Percentiles rank a stretch among this genome's conserved stretches.
These are phyloP conservation scores for Aurifilum marmelostoma DNA, from an alignment of 2,329 filamentous ascomycete genomes.

Conservation along the genomic window DNA sequence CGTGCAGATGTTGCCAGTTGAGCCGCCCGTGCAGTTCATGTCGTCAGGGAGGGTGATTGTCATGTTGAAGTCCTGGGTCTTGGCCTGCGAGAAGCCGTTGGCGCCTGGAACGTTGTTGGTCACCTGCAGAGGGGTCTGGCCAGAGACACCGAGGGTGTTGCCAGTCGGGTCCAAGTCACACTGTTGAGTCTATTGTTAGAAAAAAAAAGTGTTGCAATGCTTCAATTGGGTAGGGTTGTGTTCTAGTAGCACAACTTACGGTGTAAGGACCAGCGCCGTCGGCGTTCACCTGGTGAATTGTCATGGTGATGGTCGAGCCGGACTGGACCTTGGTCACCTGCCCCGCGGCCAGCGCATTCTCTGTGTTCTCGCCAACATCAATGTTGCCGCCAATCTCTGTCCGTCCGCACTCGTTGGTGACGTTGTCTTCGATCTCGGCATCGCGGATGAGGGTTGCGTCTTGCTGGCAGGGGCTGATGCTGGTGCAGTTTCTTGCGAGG, in stretches of 20 bases:
- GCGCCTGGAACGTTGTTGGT: constrained; percentile 60
- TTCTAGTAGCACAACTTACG: constrained; percentile 1
- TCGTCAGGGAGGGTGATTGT: constrained; percentile 52
- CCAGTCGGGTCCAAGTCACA: constrained; percentile 53
- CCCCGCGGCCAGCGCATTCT: constrained; percentile 50
- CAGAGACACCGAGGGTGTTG: constrained; percentile 41
- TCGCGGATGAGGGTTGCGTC: constrained; percentile 67
- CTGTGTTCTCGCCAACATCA: constrained; percentile 57
- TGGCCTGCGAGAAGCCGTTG: constrained; percentile 60
- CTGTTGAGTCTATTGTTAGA: background rate
- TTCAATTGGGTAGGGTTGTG: too few relatives aligned
- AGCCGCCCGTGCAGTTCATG: constrained; percentile 53
- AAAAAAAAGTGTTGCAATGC: too few relatives aligned
- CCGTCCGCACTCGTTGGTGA: constrained; percentile 64
- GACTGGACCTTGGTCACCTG: constrained; percentile 51
- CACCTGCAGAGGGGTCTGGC: constrained; percentile 50
- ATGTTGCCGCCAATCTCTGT: constrained; percentile 63
- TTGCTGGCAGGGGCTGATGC: constrained; percentile 67
- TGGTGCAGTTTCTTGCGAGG: constrained; percentile 65
- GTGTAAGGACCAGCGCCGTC: constrained; percentile 54
- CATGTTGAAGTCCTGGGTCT: constrained; percentile 58
- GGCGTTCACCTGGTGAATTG: constrained; percentile 53
- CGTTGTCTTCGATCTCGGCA: constrained; percentile 53
- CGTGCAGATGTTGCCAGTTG: constrained; percentile 62
- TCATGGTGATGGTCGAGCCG: constrained; percentile 47